A percentile compares a stretch with the other conserved stretches of the same genome.
Evolutionary conservation across 805 yeast species (phyloP).

Genomic region (Starmerella sirachaensis): DNA sequence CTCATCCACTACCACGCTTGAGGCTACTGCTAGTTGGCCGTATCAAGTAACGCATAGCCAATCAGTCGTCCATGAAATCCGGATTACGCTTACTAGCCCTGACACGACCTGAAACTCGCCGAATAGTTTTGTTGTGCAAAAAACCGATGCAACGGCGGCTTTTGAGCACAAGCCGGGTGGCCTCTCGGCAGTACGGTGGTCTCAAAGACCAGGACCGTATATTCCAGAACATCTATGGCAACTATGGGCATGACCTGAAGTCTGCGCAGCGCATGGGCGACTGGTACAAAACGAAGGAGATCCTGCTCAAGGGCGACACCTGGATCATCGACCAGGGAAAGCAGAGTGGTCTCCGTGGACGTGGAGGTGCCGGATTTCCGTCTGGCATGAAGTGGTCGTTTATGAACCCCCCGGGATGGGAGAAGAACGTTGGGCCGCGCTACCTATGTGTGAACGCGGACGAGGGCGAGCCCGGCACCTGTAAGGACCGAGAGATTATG

Average conservation of each 20-base stretch:
- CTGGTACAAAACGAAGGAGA: constrained; percentile 85
- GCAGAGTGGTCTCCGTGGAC: constrained; percentile 73
- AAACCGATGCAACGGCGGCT: constrained; percentile 18
- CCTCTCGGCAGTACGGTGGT: constrained; percentile 49
- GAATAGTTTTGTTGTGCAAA: background rate
- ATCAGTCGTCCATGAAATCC: constrained; percentile 6
- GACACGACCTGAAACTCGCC: no score
- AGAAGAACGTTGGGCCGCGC: constrained; percentile 78
- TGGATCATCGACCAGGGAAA: constrained; percentile 87
- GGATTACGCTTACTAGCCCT: constrained; percentile 4
- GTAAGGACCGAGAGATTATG: constrained; percentile 84
- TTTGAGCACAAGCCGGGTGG: constrained; percentile 16
- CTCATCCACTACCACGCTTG: no score
- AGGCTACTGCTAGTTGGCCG: no score
- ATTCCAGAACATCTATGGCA: constrained; percentile 70
- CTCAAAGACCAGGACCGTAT: constrained; percentile 74
- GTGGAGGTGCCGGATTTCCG: constrained; percentile 94
- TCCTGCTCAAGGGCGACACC: constrained; percentile 66
- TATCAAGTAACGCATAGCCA: no score
- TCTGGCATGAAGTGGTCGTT: constrained; percentile 85
- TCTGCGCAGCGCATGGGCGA: constrained; percentile 72
- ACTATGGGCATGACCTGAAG: constrained; percentile 63
- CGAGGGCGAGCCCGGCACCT: constrained; percentile 92
- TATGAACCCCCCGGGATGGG: constrained; percentile 96
- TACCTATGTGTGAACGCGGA: constrained; percentile 84